Base-by-base conservation (phyloP, 768 basidiomycete species). In the Cystofilobasidium macerans region DNA sequence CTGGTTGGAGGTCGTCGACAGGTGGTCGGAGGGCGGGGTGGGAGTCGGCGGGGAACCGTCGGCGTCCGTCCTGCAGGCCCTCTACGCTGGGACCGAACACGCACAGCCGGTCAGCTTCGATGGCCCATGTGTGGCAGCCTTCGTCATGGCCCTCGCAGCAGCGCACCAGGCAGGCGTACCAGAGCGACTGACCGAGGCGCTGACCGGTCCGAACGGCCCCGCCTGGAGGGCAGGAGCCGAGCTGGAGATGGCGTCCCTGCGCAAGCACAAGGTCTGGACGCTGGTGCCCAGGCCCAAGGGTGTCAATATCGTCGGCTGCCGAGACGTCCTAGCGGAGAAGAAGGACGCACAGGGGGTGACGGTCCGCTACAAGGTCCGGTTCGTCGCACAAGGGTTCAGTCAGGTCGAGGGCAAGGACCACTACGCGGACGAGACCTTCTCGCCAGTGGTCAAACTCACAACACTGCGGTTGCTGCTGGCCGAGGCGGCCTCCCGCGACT, bases 381-480 rank as follows among this genome's bases (percentile, higher is more conserved):
- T 13, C 35, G 56, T 57, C 26, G 56, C 56, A 5, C 56, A 57
- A 36, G 56, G 56, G 30, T 57, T 57, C 56, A 20, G 30, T 14
- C 56, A 57, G 56, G 35, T 32, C 30, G 56, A 32, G 32, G 56
- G 56, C 16, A 18, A n/a, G 56, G 56, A 57, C 35, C 32, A 57
- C 35, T 8, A 48, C 9, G 47, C 47, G 20, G 56, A 57, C 56
- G 56, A 22, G 30, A 57, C 56, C 13, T 78, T 75, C 61, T 65
- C 75, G 0, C 74, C 77, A 0, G 73, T 76, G 0, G 73, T 76
- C 0, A 26, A 64, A 11, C 68, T 75, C 0, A 61, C 73, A 9
- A 77, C 79, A 0, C 73, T 79, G 56, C 70, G 74, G 0, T 69
- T 77, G 4, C 69, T 81, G 2, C 70, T 78, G 0, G 76, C 79